A percentile compares a stretch with the other conserved stretches of the same genome.
These are phyloP conservation scores for Parsonsia alboflavescens DNA, from an alignment of 257 asterid species.

Conservation along the genomic window DNA sequence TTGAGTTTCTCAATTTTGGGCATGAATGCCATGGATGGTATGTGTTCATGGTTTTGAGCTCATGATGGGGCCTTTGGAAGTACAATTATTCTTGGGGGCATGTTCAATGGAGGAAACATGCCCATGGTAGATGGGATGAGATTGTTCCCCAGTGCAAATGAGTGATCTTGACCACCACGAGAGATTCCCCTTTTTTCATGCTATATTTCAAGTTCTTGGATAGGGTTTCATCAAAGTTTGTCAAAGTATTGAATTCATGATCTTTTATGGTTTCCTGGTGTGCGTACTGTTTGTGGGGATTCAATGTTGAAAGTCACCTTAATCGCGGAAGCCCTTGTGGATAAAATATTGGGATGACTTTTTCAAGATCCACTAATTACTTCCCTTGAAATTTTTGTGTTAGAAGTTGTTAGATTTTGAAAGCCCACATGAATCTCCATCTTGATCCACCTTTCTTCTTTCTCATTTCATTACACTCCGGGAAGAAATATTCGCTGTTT, in stretches of 20 bases:
- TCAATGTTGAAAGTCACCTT: background rate
- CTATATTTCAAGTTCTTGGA: background rate
- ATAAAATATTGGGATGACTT: background rate
- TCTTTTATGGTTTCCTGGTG: background rate
- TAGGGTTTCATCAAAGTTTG: background rate
- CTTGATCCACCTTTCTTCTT: background rate
- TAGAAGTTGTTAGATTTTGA: background rate
- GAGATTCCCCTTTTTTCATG: background rate
- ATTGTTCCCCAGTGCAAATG: conserved; percentile 14
- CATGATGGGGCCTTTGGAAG: conserved; percentile 1
- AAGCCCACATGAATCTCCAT: background rate
- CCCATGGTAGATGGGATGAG: conserved; percentile 7
- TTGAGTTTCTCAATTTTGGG: background rate
- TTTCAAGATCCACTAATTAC: background rate
- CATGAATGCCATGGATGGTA: conserved; percentile 3
- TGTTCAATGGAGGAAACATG: conserved; percentile 7
- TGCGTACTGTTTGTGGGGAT: background rate
- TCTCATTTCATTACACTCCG: no score
- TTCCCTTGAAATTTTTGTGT: background rate
- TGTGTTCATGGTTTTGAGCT: conserved; percentile 7
- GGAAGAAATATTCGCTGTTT: no score
- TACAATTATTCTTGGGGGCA: background rate
- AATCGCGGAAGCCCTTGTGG: background rate
- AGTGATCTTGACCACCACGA: conserved; percentile 7
- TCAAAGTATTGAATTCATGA: background rate